Conservation (phyloP, 495 filamentous ascomycete genomes). For the Podospora conica region DNA sequence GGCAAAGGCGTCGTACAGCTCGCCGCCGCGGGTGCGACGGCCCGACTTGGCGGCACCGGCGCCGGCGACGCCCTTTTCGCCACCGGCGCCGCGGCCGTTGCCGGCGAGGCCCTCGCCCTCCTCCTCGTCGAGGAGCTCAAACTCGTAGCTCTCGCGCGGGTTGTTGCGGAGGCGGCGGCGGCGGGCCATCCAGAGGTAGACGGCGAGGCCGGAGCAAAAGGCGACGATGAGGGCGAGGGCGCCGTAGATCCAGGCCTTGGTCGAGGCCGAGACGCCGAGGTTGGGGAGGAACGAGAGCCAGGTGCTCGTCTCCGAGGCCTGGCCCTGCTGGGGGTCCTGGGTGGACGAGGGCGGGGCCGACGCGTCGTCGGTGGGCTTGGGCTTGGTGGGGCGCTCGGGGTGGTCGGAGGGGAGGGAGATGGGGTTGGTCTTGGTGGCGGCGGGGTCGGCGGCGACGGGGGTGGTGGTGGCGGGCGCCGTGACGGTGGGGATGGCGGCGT, state of each 20-base stretch:
- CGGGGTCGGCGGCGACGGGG: constrained; percentile 24
- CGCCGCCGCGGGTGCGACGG: constrained; percentile 58
- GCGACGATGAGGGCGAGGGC: constrained; percentile 72
- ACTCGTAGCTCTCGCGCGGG: constrained; percentile 82
- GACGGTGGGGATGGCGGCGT: constrained; percentile 49
- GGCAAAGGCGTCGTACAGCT: constrained; percentile 93
- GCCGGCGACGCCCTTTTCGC: constrained; percentile 17
- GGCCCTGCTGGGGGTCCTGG: constrained; percentile 15
- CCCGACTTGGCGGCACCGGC: constrained; percentile 25
- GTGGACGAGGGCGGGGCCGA: constrained; percentile 23
- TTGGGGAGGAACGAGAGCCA: constrained; percentile 86
- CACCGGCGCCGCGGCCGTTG: constrained; percentile 1
- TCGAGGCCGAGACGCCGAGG: constrained; percentile 85
- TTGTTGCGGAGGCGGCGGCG: constrained; percentile 69
- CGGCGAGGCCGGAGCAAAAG: constrained; percentile 73
- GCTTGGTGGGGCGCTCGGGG: constrained; percentile 67
- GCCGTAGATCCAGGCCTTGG: constrained; percentile 93
- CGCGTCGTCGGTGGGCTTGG: constrained; percentile 35
- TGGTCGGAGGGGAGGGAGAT: constrained; percentile 59
- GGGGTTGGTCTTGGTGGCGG: constrained; percentile 23
- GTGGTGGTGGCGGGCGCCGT: constrained; percentile 38
- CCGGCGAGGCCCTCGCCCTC: constrained; percentile 54
- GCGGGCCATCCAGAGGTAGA: constrained; percentile 73
- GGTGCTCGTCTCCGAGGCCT: constrained; percentile 39
- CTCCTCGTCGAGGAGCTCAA: constrained; percentile 82